Conservation (phyloP, 129 eudicot genomes). For the Apium graveolens region DNA sequence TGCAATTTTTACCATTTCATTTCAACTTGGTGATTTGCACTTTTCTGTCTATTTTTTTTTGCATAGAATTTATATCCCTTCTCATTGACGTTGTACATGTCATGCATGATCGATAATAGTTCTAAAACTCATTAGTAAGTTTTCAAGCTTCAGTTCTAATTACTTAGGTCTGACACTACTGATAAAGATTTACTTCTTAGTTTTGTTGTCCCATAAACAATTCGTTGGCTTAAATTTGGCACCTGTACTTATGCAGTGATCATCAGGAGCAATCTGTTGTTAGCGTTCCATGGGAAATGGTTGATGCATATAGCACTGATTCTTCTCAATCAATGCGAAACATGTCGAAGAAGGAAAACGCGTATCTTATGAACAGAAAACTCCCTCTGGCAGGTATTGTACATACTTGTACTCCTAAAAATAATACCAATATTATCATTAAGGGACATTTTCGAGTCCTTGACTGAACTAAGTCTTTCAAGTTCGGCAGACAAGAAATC, state of each 20-base stretch:
- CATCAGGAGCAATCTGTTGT: constrained; percentile 8
- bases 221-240: neutral
- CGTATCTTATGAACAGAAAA: constrained; percentile 14
- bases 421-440: neutral
- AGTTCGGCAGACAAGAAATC: neutral
- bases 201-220: neutral
- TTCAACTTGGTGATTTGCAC: too few species aligned
- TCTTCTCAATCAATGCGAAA: constrained; percentile 16
- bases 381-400: constrained; percentile 28
- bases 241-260: constrained; percentile 14
- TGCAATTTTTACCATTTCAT: neutral
- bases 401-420: neutral
- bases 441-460: neutral
- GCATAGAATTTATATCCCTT: too few species aligned
- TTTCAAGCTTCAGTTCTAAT: too few species aligned
- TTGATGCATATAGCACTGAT: constrained; percentile 10
- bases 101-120: too few species aligned
- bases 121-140: too few species aligned
- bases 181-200: neutral
- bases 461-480: neutral
- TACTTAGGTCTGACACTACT: too few species aligned
- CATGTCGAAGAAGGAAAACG: constrained; percentile 12
- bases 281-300: constrained; percentile 10
- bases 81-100: too few species aligned
- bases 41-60: too few species aligned